A percentile compares a stretch with the other conserved stretches of the same genome.
Conservation (phyloP, 2,329 filamentous ascomycete genomes). For the Stemphylium lycopersici region DNA sequence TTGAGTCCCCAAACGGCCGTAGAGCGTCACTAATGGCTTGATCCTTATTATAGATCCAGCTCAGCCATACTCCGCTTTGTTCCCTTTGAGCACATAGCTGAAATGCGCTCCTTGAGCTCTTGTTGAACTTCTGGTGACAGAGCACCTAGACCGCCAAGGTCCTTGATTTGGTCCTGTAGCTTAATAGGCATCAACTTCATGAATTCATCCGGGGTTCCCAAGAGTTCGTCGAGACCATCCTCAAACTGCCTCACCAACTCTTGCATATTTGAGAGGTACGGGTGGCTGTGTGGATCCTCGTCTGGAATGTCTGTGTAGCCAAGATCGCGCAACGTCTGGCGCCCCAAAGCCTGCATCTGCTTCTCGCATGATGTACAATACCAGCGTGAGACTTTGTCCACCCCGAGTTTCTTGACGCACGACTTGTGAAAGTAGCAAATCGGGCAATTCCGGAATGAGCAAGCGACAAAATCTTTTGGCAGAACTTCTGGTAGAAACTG, state of each 20-base stretch:
- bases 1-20: too few relatives aligned
- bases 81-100: too few relatives aligned
- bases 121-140: too few relatives aligned
- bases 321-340: slow-evolving; percentile 10
- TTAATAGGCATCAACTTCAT: too few relatives aligned
- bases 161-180: too few relatives aligned
- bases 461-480: slow-evolving; percentile 12
- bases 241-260: not conserved
- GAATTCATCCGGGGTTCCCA: too few relatives aligned
- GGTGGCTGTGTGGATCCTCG: not conserved
- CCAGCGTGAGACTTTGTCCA: slow-evolving; percentile 29
- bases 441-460: slow-evolving; percentile 24
- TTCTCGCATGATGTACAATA: slow-evolving; percentile 32
- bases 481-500: not conserved
- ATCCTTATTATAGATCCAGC: too few relatives aligned
- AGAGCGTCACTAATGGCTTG: too few relatives aligned
- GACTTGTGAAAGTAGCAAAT: slow-evolving; percentile 29
- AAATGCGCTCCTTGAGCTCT: too few relatives aligned
- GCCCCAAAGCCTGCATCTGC: slow-evolving; percentile 21
- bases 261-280: not conserved
- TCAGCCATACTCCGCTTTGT: too few relatives aligned
- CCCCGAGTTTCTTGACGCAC: slow-evolving; percentile 28
- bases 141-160: too few relatives aligned
- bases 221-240: not conserved
- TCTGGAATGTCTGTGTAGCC: slow-evolving; percentile 6